A percentile compares a stretch with the other conserved stretches of the same genome.
These are phyloP conservation scores for Ceratocystis colombiana DNA, from an alignment of 2,329 filamentous ascomycete species.

Conservation along the genomic window DNA sequence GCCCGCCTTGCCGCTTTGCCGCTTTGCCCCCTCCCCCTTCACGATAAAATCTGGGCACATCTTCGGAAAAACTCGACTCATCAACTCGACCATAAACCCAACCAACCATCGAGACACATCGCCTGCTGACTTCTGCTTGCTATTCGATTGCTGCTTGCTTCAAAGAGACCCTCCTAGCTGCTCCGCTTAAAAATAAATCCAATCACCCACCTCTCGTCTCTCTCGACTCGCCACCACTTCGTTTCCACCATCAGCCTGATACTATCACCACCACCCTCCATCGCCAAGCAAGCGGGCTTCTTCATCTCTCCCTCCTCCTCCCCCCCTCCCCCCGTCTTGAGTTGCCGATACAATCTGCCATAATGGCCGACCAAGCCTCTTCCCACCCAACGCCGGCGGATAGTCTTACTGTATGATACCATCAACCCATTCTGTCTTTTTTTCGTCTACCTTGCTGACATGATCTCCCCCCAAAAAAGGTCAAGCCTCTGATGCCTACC, in stretches of 20 bases:
- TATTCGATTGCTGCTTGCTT: background rate
- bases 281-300: background rate
- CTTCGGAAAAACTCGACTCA: slow-evolving; percentile 10
- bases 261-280: background rate
- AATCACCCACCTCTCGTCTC: background rate
- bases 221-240: background rate
- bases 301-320: background rate
- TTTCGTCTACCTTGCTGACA: slow-evolving; percentile 1
- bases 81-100: background rate
- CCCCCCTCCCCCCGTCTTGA: slow-evolving; percentile 24
- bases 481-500: slow-evolving; percentile 27
- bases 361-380: slow-evolving; percentile 29
- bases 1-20: background rate
- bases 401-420: slow-evolving; percentile 23
- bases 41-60: slow-evolving; percentile 15
- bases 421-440: slow-evolving; percentile 1
- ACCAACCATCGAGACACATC: slow-evolving; percentile 10
- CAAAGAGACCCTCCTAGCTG: background rate
- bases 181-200: slow-evolving; percentile 7
- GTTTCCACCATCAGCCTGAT: background rate
- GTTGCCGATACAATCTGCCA: slow-evolving; percentile 25
- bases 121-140: background rate
- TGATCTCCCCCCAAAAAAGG: background rate
- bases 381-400: slow-evolving; percentile 27
- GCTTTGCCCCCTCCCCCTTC: background rate